Evolutionary conservation across 371 early-diverging fungal species (phyloP).

Genomic region (Umbelopsis sp.): DNA sequence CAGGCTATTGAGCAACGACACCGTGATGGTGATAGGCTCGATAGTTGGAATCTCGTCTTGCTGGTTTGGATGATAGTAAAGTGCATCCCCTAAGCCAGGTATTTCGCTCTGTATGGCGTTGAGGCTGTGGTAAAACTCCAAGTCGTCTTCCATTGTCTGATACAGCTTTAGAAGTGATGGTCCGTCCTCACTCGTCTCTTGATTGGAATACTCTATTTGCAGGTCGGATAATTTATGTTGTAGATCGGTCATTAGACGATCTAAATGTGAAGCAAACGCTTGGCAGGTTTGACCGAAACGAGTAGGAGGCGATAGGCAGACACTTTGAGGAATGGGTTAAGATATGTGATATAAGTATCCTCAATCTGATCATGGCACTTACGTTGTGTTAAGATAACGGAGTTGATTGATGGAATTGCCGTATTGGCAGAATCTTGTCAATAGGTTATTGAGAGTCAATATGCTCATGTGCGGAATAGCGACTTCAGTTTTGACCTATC

Average conservation of each 20-base stretch:
- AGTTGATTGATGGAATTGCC: conserved; percentile 35
- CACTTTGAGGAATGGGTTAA: conserved; percentile 5
- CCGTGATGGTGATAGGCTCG: not conserved
- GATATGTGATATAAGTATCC: not conserved
- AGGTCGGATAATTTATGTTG: conserved; percentile 28
- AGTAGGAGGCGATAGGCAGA: conserved; percentile 4
- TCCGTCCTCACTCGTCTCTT: conserved; percentile 11
- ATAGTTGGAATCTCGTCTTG: conserved; percentile 16
- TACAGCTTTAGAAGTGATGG: not conserved
- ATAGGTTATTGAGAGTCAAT: conserved; percentile 17
- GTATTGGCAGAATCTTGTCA: conserved; percentile 30
- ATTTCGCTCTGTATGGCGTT: conserved; percentile 17
- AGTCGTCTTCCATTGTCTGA: not conserved
- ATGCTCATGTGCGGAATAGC: conserved; percentile 23
- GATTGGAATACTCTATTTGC: conserved; percentile 27
- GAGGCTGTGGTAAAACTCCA: conserved; percentile 1
- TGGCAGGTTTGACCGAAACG: conserved; percentile 42
- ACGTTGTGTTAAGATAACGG: conserved; percentile 25
- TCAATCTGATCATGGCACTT: not conserved
- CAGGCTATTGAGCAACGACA: conserved; percentile 32
- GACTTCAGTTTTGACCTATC: conserved; percentile 10
- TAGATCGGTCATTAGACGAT: conserved; percentile 30
- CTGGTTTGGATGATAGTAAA: not conserved
- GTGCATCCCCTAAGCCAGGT: conserved; percentile 5
- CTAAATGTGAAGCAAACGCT: conserved; percentile 38